phyloP scores from a whole-genome alignment of 805 yeast genomes.

The Phaffomyces antillensis region DNA sequence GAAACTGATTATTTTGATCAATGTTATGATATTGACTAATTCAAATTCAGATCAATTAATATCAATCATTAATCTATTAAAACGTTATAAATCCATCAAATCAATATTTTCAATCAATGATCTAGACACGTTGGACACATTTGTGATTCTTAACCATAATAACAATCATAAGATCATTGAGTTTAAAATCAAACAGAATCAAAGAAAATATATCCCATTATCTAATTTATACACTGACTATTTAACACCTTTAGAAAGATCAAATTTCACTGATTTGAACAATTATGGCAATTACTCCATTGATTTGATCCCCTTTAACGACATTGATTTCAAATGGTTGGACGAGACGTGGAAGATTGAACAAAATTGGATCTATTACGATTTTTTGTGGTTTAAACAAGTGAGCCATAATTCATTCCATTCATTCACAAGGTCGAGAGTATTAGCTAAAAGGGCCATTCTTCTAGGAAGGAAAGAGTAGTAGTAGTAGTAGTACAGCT shows the following conservation, averaged over 20 bases:
- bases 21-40: constrained; percentile 3
- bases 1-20: not conserved
- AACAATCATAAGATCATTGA: constrained; percentile 32
- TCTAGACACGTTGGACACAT: constrained; percentile 3
- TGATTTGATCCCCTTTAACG: constrained; percentile 40
- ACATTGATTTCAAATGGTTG: constrained; percentile 51
- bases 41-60: constrained; percentile 5
- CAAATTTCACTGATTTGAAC: constrained; percentile 37
- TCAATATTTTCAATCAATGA: not conserved
- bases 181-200: constrained; percentile 48
- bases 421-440: constrained; percentile 44
- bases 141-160: constrained; percentile 2
- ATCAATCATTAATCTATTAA: constrained; percentile 1
- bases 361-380: constrained; percentile 45
- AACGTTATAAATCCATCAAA: constrained; percentile 5
- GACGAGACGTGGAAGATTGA: constrained; percentile 47
- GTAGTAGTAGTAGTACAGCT: no score
- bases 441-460: constrained; percentile 43
- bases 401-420: constrained; percentile 37
- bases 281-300: constrained; percentile 24
- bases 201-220: constrained; percentile 32
- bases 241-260: constrained; percentile 45
- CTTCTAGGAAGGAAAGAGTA: constrained; percentile 1
- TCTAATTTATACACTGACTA: constrained; percentile 32
- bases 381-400: constrained; percentile 42